Base-by-base conservation (phyloP, 2,329 filamentous ascomycete species). In the Sclerotinia minor region DNA sequence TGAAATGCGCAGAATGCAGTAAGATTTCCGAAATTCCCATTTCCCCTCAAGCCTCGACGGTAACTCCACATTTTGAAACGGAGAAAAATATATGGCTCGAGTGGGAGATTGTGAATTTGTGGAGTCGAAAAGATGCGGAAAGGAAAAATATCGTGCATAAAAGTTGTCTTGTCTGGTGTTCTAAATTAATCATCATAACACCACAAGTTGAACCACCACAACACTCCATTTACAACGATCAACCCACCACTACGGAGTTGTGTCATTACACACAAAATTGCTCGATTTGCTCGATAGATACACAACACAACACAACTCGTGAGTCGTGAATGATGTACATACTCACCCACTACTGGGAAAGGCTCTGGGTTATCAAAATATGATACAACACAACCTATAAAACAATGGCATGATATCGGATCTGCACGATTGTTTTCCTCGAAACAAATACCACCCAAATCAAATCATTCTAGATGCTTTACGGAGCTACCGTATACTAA, bases 141-240 rank as follows among this genome's bases (percentile, higher is more conserved):
- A 29, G 26, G 50, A 29, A 32, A 32, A 32, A n/a, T n/a, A n/a
- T 32, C 17, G 26, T 54, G 52, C 52, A 35, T 35, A 35, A 35
- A 53, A 54, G 52, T 32, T 53, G 26, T n/a, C n/a, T n/a, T n/a
- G n/a, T n/a, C 26, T 53, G 13, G 26, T 53, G 52, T 53, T 53
- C 17, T 13, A 35, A n/a, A 11, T 38, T 38, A 55, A 55, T 38
- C 53, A 29, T 55, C 19, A 47, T 47, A 47, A 47, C 45, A 47
- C 45, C 45, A 47, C 45, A 21, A 47, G 2, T 19, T 47, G 45
- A 49, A 53, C 24, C 50, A 53, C 24, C 50, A 32, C 26, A 19
- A 32, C 17, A 32, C 6, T 53, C 26, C 50, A 19, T 15, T 26
- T 26, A 29, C 15, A 53, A 29, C 26, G 26, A 53, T 53, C 26